phyloP scores from a whole-genome alignment of 2,329 filamentous ascomycete genomes.

The Zasmidium angulare region DNA sequence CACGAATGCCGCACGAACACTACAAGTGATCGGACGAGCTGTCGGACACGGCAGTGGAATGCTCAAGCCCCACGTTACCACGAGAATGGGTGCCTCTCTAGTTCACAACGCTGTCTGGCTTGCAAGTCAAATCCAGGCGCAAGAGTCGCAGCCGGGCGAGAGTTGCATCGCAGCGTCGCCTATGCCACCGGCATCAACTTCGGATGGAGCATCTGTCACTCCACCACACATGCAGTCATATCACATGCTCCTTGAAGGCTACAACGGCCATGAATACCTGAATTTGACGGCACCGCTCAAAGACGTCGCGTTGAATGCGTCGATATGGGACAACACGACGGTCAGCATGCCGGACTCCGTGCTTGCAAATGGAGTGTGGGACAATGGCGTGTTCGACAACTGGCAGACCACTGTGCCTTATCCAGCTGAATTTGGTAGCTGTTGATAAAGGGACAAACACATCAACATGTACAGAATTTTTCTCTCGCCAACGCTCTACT shows the following conservation, averaged over 20 bases:
- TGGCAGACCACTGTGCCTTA: neutral
- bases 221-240: neutral
- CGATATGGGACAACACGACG: neutral
- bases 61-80: neutral
- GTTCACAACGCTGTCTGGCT: conserved; percentile 5
- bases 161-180: neutral
- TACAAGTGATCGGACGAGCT: neutral
- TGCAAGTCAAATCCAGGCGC: neutral
- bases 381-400: neutral
- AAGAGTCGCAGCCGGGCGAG: neutral
- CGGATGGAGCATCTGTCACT: neutral
- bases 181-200: neutral
- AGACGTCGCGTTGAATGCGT: neutral
- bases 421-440: neutral
- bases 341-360: neutral
- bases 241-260: neutral
- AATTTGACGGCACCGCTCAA: neutral
- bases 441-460: too few relatives aligned
- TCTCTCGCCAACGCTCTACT: too few relatives aligned
- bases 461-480: too few relatives aligned
- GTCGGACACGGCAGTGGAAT: neutral
- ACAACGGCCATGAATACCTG: neutral
- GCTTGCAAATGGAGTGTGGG: neutral
- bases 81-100: conserved; percentile 1
- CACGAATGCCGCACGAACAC: neutral